These are phyloP conservation scores for Exserohilum turcica DNA, from an alignment of 2,329 filamentous ascomycete species.

Conservation along the genomic window DNA sequence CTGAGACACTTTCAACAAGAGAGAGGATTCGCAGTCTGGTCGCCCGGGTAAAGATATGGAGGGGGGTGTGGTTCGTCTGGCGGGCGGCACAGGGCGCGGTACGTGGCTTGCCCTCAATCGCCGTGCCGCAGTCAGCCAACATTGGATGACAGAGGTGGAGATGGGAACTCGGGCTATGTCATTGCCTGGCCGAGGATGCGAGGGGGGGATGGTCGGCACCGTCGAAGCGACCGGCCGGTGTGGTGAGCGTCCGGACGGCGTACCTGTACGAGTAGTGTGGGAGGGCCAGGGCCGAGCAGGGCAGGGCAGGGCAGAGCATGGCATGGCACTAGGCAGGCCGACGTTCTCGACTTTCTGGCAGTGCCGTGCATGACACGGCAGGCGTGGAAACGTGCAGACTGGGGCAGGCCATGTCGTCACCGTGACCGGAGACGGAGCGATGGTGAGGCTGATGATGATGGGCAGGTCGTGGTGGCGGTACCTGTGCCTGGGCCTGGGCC, in stretches of 20 bases:
- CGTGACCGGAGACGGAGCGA: slow-evolving; percentile 1
- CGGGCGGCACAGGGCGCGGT: slow-evolving; percentile 10
- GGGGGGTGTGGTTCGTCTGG: slow-evolving; percentile 8
- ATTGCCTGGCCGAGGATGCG: slow-evolving; percentile 2
- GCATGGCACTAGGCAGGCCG: slow-evolving; percentile 15
- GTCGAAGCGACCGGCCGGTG: slow-evolving; percentile 10
- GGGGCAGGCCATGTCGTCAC: slow-evolving; percentile 26
- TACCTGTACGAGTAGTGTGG: background rate
- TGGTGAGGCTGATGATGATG: slow-evolving; percentile 14
- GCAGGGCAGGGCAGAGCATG: slow-evolving; percentile 11
- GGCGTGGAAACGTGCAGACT: slow-evolving; percentile 12
- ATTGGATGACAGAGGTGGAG: slow-evolving; percentile 12
- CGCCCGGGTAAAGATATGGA: slow-evolving; percentile 13
- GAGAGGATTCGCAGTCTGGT: slow-evolving; percentile 26
- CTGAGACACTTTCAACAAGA: slow-evolving; percentile 16
- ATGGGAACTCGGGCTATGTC: slow-evolving; percentile 11
- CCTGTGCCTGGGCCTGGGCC: too few relatives aligned
- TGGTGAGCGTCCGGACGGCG: slow-evolving; percentile 4
- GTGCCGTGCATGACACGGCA: slow-evolving; percentile 26
- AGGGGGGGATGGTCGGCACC: background rate
- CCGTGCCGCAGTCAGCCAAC: slow-evolving; percentile 15
- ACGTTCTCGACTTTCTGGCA: slow-evolving; percentile 25
- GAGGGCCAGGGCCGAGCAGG: background rate
- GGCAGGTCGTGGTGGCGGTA: background rate
- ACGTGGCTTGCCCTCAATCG: slow-evolving; percentile 40